Evolutionary conservation across 768 basidiomycete genomes (phyloP).

Genomic region (Pleurotus pulmonarius): DNA sequence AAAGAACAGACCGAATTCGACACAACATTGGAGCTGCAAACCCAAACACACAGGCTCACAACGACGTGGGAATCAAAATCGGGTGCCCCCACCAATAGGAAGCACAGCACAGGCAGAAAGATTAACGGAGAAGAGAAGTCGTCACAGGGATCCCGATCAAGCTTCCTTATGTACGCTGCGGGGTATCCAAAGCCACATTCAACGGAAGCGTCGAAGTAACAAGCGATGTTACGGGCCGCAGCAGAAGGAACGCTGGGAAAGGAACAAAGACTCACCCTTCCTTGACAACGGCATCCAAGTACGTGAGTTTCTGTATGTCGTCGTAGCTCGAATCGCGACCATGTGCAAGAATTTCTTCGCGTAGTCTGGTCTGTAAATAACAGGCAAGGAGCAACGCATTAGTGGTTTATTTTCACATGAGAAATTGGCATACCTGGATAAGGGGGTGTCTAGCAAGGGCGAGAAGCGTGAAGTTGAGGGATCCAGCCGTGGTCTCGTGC

Average conservation of each 20-base stretch:
- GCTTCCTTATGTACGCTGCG: no score
- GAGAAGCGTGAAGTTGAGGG: constrained; percentile 32
- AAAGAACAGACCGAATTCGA: neutral
- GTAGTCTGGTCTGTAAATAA: constrained; percentile 25
- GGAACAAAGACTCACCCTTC: constrained; percentile 27
- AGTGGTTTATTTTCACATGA: neutral
- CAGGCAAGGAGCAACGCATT: neutral
- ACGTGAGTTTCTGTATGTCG: constrained; percentile 31
- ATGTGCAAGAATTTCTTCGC: constrained; percentile 29
- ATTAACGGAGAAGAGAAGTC: neutral
- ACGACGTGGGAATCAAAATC: neutral
- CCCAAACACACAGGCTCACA: neutral
- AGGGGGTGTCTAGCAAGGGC: constrained; percentile 34
- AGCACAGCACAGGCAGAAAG: neutral
- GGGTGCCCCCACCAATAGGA: neutral
- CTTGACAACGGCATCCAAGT: constrained; percentile 38
- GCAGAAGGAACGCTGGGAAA: neutral
- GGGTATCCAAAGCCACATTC: neutral
- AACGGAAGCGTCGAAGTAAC: neutral
- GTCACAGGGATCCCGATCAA: no score
- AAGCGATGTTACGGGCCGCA: neutral
- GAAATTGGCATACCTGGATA: constrained; percentile 18
- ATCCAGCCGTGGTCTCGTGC: constrained; percentile 37
- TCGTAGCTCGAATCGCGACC: constrained; percentile 31
- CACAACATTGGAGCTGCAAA: neutral